A percentile compares a stretch with the other conserved stretches of the same genome.
phyloP scores from a whole-genome alignment of 1,284 basidiomycete genomes.

The Trichosporon sp. region DNA sequence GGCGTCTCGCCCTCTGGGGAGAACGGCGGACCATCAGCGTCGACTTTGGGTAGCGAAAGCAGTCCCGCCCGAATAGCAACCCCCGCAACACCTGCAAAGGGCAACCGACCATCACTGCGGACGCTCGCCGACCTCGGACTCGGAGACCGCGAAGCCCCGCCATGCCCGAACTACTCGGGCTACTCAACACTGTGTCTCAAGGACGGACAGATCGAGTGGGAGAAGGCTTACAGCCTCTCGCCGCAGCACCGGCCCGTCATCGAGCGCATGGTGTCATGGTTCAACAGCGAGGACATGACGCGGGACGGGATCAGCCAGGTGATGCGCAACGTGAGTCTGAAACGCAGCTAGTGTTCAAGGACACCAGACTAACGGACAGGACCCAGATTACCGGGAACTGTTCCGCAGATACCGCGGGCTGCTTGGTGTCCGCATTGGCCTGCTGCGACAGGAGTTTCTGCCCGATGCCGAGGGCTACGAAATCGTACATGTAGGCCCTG shows the following conservation, averaged over 20 bases:
- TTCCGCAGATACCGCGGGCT: slow-evolving; percentile 16
- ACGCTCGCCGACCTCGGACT: slow-evolving; percentile 10
- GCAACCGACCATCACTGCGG: background rate
- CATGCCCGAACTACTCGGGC: slow-evolving; percentile 16
- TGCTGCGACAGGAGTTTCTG: slow-evolving; percentile 12
- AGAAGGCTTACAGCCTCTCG: slow-evolving; percentile 12
- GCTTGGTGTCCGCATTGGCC: slow-evolving; percentile 16
- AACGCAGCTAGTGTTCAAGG: too few relatives aligned
- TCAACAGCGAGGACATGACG: slow-evolving; percentile 18
- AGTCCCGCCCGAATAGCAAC: slow-evolving; percentile 13
- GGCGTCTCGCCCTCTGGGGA: background rate
- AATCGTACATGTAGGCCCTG: slow-evolving; percentile 15
- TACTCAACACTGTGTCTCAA: slow-evolving; percentile 15
- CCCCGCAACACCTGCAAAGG: background rate
- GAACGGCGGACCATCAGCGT: background rate
- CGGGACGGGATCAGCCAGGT: slow-evolving; percentile 12
- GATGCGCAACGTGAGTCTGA: slow-evolving; percentile 14
- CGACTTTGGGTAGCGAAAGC: background rate
- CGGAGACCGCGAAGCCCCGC: background rate
- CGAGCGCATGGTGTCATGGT: slow-evolving; percentile 16
- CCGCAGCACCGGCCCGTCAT: slow-evolving; percentile 12
- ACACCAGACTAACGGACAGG: background rate
- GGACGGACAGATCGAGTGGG: slow-evolving; percentile 16
- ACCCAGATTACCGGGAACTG: slow-evolving; percentile 16
- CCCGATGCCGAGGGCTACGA: slow-evolving; percentile 14